Evolutionary conservation across 208 protist genomes (phyloP).

Genomic region (Acanthamoeba polyphaga): DNA sequence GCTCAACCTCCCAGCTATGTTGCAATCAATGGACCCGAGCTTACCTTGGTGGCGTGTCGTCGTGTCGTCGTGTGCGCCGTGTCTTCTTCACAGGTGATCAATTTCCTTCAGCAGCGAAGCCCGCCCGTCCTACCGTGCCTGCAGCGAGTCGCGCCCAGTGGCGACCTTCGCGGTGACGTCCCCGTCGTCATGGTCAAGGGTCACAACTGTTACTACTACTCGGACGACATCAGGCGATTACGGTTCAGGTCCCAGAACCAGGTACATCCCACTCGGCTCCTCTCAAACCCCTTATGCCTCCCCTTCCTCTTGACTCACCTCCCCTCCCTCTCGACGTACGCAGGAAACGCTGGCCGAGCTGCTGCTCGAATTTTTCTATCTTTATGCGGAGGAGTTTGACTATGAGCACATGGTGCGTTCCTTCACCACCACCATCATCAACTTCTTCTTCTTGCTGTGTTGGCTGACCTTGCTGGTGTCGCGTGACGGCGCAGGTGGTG

Average conservation of each 20-base stretch:
- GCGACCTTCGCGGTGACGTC: conserved; percentile 39
- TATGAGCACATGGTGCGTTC: conserved; percentile 69
- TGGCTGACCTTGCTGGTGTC: too few relatives aligned
- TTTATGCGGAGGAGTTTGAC: conserved; percentile 87
- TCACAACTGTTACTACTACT: conserved; percentile 85
- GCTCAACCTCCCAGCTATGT: background rate
- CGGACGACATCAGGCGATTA: conserved; percentile 42
- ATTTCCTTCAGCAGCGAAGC: conserved; percentile 80
- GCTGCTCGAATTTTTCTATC: conserved; percentile 87
- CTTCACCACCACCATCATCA: too few relatives aligned
- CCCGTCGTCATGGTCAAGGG: conserved; percentile 76
- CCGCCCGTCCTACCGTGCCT: conserved; percentile 84
- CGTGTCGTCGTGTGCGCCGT: background rate
- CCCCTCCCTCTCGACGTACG: background rate
- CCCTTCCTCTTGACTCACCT: background rate
- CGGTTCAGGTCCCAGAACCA: conserved; percentile 64
- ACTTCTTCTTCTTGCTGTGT: background rate
- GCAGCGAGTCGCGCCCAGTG: conserved; percentile 72
- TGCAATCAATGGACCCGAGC: too few relatives aligned
- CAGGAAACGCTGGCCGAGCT: conserved; percentile 80
- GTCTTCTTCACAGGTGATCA: conserved; percentile 62
- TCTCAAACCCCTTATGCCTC: background rate
- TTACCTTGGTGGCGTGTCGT: background rate
- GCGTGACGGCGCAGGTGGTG: conserved; percentile 72
- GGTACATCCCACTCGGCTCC: background rate